Conservation (phyloP, 2,329 filamentous ascomycete species). For the Talaromyces verruculosus region DNA sequence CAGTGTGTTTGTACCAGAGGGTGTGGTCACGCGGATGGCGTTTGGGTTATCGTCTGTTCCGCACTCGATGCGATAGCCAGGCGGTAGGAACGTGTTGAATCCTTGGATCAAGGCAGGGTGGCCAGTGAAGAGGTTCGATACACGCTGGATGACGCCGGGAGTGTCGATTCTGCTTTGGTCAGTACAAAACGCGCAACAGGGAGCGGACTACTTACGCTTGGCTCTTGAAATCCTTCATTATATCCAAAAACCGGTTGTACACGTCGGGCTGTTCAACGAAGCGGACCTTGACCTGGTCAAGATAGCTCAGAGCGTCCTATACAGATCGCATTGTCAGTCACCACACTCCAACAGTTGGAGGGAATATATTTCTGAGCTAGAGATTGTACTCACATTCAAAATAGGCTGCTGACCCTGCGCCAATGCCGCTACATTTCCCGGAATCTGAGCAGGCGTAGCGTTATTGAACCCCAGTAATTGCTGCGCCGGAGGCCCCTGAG, state of each 20-base stretch:
- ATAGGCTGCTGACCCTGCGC: constrained; percentile 83
- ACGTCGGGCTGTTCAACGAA: constrained; percentile 97
- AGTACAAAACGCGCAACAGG: background rate
- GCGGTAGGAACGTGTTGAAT: constrained; percentile 96
- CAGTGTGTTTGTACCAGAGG: constrained; percentile 93
- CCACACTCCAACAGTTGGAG: background rate
- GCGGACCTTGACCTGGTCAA: constrained; percentile 97
- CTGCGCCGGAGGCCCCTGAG: constrained; percentile 53
- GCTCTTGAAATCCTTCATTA: constrained; percentile 99
- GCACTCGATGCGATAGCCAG: constrained; percentile 94
- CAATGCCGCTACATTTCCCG: constrained; percentile 57
- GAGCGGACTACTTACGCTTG: constrained; percentile 67
- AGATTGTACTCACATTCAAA: constrained; percentile 56
- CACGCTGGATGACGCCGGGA: constrained; percentile 92
- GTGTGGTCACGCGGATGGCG: constrained; percentile 93
- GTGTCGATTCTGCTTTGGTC: constrained; percentile 71
- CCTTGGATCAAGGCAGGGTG: constrained; percentile 95
- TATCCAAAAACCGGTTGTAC: constrained; percentile 94
- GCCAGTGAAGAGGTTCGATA: constrained; percentile 92
- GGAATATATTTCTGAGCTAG: background rate
- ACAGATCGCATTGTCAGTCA: background rate
- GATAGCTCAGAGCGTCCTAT: constrained; percentile 80
- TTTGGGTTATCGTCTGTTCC: constrained; percentile 92
- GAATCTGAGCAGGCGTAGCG: constrained; percentile 45
- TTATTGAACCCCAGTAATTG: constrained; percentile 53